phyloP scores from a whole-genome alignment of 352 stramenopile genomes.

The Proteromonas lacertae region DNA sequence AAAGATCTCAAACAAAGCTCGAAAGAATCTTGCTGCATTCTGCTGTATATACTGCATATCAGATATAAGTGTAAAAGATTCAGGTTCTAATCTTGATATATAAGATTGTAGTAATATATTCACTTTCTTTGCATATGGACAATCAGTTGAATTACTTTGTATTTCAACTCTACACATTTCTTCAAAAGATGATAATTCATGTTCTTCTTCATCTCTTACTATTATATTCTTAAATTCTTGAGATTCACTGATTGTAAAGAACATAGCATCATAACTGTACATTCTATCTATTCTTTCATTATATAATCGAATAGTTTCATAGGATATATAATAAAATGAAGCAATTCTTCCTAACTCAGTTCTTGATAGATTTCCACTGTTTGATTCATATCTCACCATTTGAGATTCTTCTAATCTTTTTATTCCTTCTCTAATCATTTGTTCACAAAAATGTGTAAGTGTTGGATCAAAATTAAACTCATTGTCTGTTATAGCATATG shows the following conservation, averaged over 20 bases:
- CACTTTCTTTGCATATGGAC: constrained; percentile 58
- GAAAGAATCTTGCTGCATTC: constrained; percentile 76
- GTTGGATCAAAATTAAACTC: constrained; percentile 47
- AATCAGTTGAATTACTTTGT: constrained; percentile 32
- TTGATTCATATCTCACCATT: constrained; percentile 37
- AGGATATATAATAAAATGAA: constrained; percentile 94
- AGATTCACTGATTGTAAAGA: constrained; percentile 9
- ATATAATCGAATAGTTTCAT: constrained; percentile 84
- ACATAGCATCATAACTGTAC: constrained; percentile 5
- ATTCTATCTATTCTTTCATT: constrained; percentile 41
- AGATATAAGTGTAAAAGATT: constrained; percentile 79
- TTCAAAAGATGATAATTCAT: constrained; percentile 38
- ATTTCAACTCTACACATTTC: constrained; percentile 13
- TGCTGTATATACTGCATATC: constrained; percentile 97
- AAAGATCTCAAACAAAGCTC: constrained; percentile 93
- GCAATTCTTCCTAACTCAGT: constrained; percentile 81
- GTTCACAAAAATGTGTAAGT: constrained; percentile 17
- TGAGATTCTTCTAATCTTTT: constrained; percentile 14
- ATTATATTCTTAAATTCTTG: constrained; percentile 76
- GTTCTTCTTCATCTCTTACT: constrained; percentile 55
- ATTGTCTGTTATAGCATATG: constrained; percentile 75
- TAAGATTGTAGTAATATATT: constrained; percentile 78
- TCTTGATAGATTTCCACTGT: constrained; percentile 52
- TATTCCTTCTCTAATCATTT: constrained; percentile 16
- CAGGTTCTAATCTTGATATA: constrained; percentile 39